Percentiles rank a stretch among this genome's conserved stretches.
These are phyloP conservation scores for Wickerhamia fluorescens DNA, from an alignment of 805 yeast genomes.

Conservation along the genomic window DNA sequence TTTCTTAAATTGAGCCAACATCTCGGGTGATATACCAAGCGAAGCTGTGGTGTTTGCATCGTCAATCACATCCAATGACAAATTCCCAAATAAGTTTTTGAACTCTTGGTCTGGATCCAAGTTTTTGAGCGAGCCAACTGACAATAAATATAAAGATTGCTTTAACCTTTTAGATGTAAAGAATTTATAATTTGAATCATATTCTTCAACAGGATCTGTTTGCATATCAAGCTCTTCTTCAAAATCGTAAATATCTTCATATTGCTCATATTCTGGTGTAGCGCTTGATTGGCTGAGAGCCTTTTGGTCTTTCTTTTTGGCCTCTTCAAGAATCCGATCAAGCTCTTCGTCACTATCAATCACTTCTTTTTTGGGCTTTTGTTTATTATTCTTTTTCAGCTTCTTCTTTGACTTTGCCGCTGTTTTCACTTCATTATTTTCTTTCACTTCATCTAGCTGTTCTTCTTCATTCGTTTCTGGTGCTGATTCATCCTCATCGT, in stretches of 20 bases:
- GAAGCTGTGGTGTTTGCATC: constrained; percentile 76
- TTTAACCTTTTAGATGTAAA: constrained; percentile 43
- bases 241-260: constrained; percentile 10
- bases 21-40: constrained; percentile 61
- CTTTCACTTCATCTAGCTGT: constrained; percentile 9
- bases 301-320: constrained; percentile 17
- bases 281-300: constrained; percentile 10
- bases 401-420: constrained; percentile 16
- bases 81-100: constrained; percentile 60
- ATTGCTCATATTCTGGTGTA: constrained; percentile 6
- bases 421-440: constrained; percentile 9
- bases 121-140: constrained; percentile 39
- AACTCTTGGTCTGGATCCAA: constrained; percentile 76
- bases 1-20: constrained; percentile 55
- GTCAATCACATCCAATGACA: constrained; percentile 59
- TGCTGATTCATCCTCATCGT: constrained; percentile 19
- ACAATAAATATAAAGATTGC: constrained; percentile 33
- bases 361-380: constrained; percentile 6
- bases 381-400: constrained; percentile 11
- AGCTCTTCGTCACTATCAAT: constrained; percentile 50
- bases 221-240: constrained; percentile 18
- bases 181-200: constrained; percentile 37
- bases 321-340: constrained; percentile 46
- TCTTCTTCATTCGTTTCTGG: constrained; percentile 12
- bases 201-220: constrained; percentile 26